Conservation (phyloP, 805 yeast species). For the Wickerhamiella hasegawae region DNA sequence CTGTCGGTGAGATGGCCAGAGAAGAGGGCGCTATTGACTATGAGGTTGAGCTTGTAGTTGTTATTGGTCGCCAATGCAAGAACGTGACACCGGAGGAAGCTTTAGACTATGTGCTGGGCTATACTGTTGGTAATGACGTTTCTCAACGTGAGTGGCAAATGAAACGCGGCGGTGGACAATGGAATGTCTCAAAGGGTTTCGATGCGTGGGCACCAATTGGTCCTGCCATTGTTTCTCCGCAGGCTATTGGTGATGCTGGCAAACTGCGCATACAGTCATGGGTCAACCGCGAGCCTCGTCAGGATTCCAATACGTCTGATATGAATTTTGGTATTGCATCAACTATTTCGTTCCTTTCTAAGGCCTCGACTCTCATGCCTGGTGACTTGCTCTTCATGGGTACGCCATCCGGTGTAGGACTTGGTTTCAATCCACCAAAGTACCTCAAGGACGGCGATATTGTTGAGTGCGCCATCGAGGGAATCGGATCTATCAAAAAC, state of each 20-base stretch:
- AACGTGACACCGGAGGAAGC: conserved; percentile 31
- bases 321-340: conserved; percentile 31
- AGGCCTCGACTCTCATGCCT: conserved; percentile 35
- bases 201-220: conserved; percentile 45
- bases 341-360: conserved; percentile 31
- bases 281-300: conserved; percentile 34
- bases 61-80: conserved; percentile 35
- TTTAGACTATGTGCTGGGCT: conserved; percentile 33
- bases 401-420: conserved; percentile 40
- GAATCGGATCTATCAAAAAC: conserved; percentile 30
- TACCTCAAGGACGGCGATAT: conserved; percentile 32
- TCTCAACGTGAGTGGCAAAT: conserved; percentile 44
- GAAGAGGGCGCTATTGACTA: conserved; percentile 27
- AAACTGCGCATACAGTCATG: conserved; percentile 25
- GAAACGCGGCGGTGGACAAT: conserved; percentile 37
- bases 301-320: conserved; percentile 31
- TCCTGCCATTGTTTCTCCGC: conserved; percentile 32
- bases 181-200: conserved; percentile 35
- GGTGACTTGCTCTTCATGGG: conserved; percentile 43
- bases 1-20: conserved; percentile 23
- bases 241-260: conserved; percentile 21
- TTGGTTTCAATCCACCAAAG: conserved; percentile 28
- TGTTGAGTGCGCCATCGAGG: conserved; percentile 27
- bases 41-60: conserved; percentile 38
- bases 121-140: conserved; percentile 39